A percentile compares a stretch with the other conserved stretches of the same genome.
These are phyloP conservation scores for Lichtheimia corymbifera DNA, from an alignment of 371 early-diverging fungal genomes.

Conservation along the genomic window DNA sequence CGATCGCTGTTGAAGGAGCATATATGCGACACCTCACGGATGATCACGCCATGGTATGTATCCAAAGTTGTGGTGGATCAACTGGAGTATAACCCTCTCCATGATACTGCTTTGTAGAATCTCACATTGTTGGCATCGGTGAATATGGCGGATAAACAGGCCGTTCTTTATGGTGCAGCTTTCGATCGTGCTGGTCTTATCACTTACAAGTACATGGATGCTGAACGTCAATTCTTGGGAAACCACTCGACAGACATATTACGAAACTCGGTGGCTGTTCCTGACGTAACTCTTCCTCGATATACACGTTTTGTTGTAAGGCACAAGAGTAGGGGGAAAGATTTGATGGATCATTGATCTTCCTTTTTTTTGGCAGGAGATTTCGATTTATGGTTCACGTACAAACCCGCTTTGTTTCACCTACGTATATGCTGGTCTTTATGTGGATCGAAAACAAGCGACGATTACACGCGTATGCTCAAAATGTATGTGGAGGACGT, in stretches of 20 bases:
- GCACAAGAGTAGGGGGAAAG: background rate
- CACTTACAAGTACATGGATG: constrained; percentile 37
- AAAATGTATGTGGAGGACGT: constrained; percentile 15
- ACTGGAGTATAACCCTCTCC: background rate
- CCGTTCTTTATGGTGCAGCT: constrained; percentile 37
- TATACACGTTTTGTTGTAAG: constrained; percentile 38
- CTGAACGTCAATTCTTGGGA: constrained; percentile 19
- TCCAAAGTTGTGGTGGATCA: background rate
- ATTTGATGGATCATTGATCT: background rate
- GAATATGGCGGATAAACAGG: constrained; percentile 40
- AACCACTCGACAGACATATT: constrained; percentile 39
- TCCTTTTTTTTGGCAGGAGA: constrained; percentile 16
- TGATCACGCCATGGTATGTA: constrained; percentile 42
- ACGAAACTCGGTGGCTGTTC: constrained; percentile 25
- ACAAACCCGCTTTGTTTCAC: constrained; percentile 47
- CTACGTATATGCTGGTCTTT: constrained; percentile 47
- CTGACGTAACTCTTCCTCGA: constrained; percentile 43
- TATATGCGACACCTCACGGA: constrained; percentile 49
- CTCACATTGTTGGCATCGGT: constrained; percentile 40
- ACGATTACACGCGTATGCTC: constrained; percentile 30
- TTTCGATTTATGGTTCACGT: constrained; percentile 43
- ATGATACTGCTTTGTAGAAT: constrained; percentile 23
- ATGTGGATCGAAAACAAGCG: constrained; percentile 30
- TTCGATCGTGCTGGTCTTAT: constrained; percentile 42
- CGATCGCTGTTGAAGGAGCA: constrained; percentile 33